Conservation (phyloP, 208 protist species). For the Angomonas ambiguus region DNA sequence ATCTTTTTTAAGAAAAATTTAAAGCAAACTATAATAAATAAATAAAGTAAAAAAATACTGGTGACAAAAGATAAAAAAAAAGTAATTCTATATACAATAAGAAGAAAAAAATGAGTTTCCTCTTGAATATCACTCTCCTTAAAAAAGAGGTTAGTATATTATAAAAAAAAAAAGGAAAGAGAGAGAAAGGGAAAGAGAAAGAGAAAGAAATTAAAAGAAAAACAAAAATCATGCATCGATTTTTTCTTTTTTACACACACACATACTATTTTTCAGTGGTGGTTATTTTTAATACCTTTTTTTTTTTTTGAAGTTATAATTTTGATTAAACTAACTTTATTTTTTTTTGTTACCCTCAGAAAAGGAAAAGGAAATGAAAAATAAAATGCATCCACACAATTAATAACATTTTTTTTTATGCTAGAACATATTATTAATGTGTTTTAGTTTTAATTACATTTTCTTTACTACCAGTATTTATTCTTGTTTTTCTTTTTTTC, state of each 20-base stretch:
- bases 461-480: neutral
- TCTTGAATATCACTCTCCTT: too few relatives aligned
- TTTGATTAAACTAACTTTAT: neutral
- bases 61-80: neutral
- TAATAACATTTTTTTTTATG: neutral
- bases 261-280: too few relatives aligned
- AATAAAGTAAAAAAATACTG: conserved; percentile 9
- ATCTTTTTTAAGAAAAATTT: neutral
- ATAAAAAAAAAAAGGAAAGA: conserved; percentile 1
- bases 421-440: neutral
- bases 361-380: conserved; percentile 4
- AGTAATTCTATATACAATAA: neutral
- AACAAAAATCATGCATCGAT: too few relatives aligned
- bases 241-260: too few relatives aligned
- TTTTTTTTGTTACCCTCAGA: neutral
- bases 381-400: neutral
- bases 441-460: conserved; percentile 1
- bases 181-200: conserved; percentile 10
- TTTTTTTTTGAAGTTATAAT: too few relatives aligned
- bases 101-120: too few relatives aligned
- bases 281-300: too few relatives aligned
- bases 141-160: neutral
- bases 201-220: neutral
- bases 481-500: conserved; percentile 8
- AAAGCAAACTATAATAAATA: conserved; percentile 8